Percentiles rank a stretch among this genome's conserved stretches.
phyloP scores from a whole-genome alignment of 1,284 basidiomycete genomes.

The Athelia psychrophila region DNA sequence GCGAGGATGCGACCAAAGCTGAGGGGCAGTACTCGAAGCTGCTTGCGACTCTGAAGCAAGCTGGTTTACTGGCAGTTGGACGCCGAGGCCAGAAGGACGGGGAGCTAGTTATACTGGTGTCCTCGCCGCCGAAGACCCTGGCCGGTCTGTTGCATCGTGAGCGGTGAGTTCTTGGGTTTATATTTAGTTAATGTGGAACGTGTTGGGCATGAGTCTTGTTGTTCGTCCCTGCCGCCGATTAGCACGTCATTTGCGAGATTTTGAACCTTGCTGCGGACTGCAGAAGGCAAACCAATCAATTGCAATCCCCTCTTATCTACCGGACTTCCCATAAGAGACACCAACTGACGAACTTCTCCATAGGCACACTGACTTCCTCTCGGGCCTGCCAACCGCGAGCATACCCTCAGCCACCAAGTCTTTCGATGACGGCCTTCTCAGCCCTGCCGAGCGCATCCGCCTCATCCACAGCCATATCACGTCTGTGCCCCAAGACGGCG shows the following conservation, averaged over 20 bases:
- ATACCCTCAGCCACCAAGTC: constrained; percentile 39
- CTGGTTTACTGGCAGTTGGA: constrained; percentile 68
- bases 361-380: constrained; percentile 63
- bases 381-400: constrained; percentile 56
- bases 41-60: constrained; percentile 55
- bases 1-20: constrained; percentile 59
- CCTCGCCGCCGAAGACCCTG: constrained; percentile 65
- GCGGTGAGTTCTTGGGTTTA: constrained; percentile 46
- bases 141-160: constrained; percentile 70
- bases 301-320: too few species aligned
- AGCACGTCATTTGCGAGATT: neutral
- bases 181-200: neutral
- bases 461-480: constrained; percentile 78
- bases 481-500: constrained; percentile 66
- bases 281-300: too few species aligned
- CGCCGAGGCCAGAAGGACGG: constrained; percentile 72
- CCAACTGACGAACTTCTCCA: constrained; percentile 13
- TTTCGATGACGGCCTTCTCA: constrained; percentile 43
- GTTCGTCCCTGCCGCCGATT: neutral
- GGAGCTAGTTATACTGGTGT: constrained; percentile 79
- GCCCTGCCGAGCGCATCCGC: constrained; percentile 75
- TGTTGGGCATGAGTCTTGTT: constrained; percentile 1
- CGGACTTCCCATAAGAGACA: too few species aligned
- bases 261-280: too few species aligned
- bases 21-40: constrained; percentile 67